These are phyloP conservation scores for Endoconidiophora laricicola DNA, from an alignment of 2,329 filamentous ascomycete genomes.

Conservation along the genomic window DNA sequence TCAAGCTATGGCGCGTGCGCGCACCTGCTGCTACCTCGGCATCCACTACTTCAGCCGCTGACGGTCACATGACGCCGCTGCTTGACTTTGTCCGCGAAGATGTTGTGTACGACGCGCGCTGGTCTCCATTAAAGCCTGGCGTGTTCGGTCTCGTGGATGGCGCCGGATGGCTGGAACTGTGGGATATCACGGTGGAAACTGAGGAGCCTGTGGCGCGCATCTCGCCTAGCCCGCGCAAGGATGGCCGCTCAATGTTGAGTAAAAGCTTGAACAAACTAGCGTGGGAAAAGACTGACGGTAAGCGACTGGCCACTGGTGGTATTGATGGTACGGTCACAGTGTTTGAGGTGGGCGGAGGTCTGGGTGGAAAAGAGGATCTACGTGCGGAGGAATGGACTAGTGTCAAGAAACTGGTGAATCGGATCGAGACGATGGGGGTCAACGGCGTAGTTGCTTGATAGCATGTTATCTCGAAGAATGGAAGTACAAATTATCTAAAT, in stretches of 20 bases:
- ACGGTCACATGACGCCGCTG: slow-evolving; percentile 50
- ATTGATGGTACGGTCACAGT: slow-evolving; percentile 81
- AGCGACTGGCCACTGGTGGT: slow-evolving; percentile 73
- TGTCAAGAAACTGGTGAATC: slow-evolving; percentile 75
- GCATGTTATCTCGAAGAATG: too few relatives aligned
- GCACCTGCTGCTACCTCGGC: slow-evolving; percentile 59
- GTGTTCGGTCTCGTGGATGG: slow-evolving; percentile 93
- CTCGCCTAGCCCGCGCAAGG: slow-evolving; percentile 49
- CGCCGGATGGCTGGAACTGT: slow-evolving; percentile 79
- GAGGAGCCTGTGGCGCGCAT: slow-evolving; percentile 81
- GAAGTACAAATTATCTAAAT: background rate
- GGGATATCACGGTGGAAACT: slow-evolving; percentile 83
- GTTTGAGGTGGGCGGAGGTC: slow-evolving; percentile 72
- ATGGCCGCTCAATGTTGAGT: slow-evolving; percentile 52
- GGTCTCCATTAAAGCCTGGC: slow-evolving; percentile 86
- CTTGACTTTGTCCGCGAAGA: slow-evolving; percentile 89
- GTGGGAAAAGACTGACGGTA: slow-evolving; percentile 84
- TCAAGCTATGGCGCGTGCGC: slow-evolving; percentile 90
- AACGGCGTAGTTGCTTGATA: slow-evolving; percentile 26
- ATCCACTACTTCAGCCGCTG: slow-evolving; percentile 26
- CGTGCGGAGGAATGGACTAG: slow-evolving; percentile 83
- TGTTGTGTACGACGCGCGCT: slow-evolving; percentile 87
- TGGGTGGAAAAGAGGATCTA: slow-evolving; percentile 71
- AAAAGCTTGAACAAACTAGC: slow-evolving; percentile 86
- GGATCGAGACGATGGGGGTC: slow-evolving; percentile 47